Evolutionary conservation across 441 rosid genomes (phyloP), one percentile per base, ranked within the genome.

Genomic region (Lepidium campestre): DNA sequence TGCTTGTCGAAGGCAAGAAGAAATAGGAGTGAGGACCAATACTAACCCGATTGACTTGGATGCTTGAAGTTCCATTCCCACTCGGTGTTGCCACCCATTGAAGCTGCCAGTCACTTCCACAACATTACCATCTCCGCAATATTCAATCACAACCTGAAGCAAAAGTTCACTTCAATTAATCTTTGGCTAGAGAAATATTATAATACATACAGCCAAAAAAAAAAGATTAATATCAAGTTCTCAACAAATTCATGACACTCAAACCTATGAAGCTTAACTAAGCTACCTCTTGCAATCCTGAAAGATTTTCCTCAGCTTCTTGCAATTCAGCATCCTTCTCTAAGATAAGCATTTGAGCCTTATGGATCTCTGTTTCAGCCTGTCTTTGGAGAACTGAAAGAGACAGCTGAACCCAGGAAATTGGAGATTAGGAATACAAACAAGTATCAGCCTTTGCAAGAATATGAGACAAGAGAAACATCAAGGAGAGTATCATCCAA

Each of bases 71-170:
- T 90, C 97, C 92, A 90, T 65, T 80, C 78, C 88, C 63, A 93
- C 83, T 29, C 70, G 77, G 60, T 83, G 90, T 74, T 85, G 87
- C 98, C 98, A 93, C 34, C 98, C 98, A 59, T 86, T 93, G 74
- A 93, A 93, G 76, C 97, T 86, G 50, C 98, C 98, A 34, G 94
- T 73, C 56, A 90, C 86, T 83, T 93, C 98, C 80, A 90, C 96
- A 57, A 74, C 85, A 62, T 87, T 86, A 78, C 92, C 90, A 27
- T 88, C 86, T 63, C 97, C 98, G 31, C 66, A 58, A 73, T 83
- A 90, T 23, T 81, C 81, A 68, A 93, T 75, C 80, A 80, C 71
- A 75, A 90, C 91, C 98, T 93, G 80, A 73, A 65, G 50, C 12
- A 41, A 39, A 54, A 37, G 19, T 7, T 29, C 40, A 44, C 29